These are phyloP conservation scores for Cyathus striatus DNA, from an alignment of 768 basidiomycete genomes.

Conservation along the genomic window DNA sequence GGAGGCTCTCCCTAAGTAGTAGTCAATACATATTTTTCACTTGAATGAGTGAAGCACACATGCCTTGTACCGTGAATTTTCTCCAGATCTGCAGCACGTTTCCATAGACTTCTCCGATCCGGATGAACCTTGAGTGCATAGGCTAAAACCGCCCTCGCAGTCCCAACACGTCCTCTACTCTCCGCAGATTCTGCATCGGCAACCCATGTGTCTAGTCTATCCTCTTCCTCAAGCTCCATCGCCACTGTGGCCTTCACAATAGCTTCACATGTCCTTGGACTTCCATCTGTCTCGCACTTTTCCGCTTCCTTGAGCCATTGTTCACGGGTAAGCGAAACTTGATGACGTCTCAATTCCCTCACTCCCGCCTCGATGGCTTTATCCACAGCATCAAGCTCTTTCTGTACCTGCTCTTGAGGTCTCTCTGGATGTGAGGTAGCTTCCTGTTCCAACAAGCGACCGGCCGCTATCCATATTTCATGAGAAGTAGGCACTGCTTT, in stretches of 20 bases:
- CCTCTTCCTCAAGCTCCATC: slow-evolving; percentile 95
- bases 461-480: slow-evolving; percentile 99
- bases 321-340: slow-evolving; percentile 83
- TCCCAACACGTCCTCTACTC: slow-evolving; percentile 67
- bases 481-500: slow-evolving; percentile 93
- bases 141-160: slow-evolving; percentile 83
- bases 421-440: slow-evolving; percentile 36
- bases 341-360: slow-evolving; percentile 69
- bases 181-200: slow-evolving; percentile 87
- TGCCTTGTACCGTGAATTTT: slow-evolving; percentile 84
- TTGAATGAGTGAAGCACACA: slow-evolving; percentile 4
- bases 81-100: slow-evolving; percentile 88
- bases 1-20: slow-evolving; percentile 62
- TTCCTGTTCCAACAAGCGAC: slow-evolving; percentile 86
- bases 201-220: slow-evolving; percentile 84
- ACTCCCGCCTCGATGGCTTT: slow-evolving; percentile 87
- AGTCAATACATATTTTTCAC: background rate
- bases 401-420: slow-evolving; percentile 45
- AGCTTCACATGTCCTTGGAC: slow-evolving; percentile 83
- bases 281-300: slow-evolving; percentile 81
- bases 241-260: slow-evolving; percentile 92
- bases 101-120: slow-evolving; percentile 81
- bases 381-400: slow-evolving; percentile 74
- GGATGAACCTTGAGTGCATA: slow-evolving; percentile 92
- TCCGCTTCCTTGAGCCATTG: slow-evolving; percentile 98